Evolutionary conservation across 2,329 filamentous ascomycete species (phyloP), one percentile per base, ranked within the genome.

Genomic region (Fusarium siculi): DNA sequence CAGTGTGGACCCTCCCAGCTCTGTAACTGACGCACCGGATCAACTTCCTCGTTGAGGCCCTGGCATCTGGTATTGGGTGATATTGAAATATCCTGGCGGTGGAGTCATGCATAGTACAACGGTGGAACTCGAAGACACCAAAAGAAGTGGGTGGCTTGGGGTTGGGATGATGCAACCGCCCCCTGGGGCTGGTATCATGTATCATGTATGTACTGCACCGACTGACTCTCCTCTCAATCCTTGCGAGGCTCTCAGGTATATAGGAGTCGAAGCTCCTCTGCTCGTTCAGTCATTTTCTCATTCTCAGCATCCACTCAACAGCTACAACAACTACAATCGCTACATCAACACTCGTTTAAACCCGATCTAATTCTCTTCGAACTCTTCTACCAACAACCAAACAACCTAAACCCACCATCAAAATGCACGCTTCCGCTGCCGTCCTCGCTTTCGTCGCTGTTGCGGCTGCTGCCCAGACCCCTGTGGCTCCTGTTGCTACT

Each of bases 371-470:
- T 55, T 49, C 55, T 67, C 53, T 63, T 67, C 58, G 37, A 63
- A 67, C 46, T 36, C 34, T 73, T 49, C 42, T 25, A 40, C 36
- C 40, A 63, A 36, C 43, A 43, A 62, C 19, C 49, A 39, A 70
- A 57, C 43, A 39, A 72, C 63, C 54, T 47, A 49, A 58, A 66
- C 55, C 47, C 43, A 65, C 53, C 66, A 43, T 67, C 76, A 78
- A 66, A 52, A 78, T 78, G 76, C 76, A 68, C 66, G 66, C 66
- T 66, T 77, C 75, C 57, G 61, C 74, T 67, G 72, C 72, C 68
- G 69, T 78, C 66, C 66, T 78, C 72, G 74, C 74, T 66, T 72
- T 79, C 64, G 76, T 72, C 61, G 74, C 74, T 67, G 67, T 72
- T 58, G 76, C 74, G 57, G 39, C 72, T 63, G 77, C 73, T 67